A percentile compares a stretch with the other conserved stretches of the same genome.
Conservation (phyloP, 2,329 filamentous ascomycete species). For the Tolypocladium tropicale region DNA sequence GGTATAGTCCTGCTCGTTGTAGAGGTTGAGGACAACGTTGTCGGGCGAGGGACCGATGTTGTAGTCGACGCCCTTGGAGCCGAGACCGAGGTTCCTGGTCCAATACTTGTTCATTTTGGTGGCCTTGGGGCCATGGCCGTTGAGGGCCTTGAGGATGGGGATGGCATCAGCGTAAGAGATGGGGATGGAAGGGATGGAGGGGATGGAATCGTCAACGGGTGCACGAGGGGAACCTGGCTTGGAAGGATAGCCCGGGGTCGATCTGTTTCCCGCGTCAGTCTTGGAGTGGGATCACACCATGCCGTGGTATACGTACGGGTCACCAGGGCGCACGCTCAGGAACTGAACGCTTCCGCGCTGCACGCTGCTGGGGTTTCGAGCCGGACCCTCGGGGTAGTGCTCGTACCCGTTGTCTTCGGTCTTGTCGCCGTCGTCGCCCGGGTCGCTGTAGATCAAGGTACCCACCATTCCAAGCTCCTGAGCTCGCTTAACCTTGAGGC, state of each 20-base stretch:
- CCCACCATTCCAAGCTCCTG: conserved; percentile 86
- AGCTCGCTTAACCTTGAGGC: conserved; percentile 85
- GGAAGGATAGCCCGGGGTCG: conserved; percentile 87
- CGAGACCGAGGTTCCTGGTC: conserved; percentile 59
- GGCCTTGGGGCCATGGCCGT: conserved; percentile 74
- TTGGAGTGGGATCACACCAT: no score
- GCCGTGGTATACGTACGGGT: conserved; percentile 42
- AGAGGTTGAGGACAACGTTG: conserved; percentile 57
- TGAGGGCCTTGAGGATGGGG: conserved; percentile 80
- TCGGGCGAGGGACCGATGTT: conserved; percentile 76
- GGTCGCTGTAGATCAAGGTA: conserved; percentile 76
- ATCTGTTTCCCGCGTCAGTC: conserved; percentile 26
- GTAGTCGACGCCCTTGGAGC: conserved; percentile 74
- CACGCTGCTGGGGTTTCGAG: conserved; percentile 77
- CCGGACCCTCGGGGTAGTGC: conserved; percentile 76
- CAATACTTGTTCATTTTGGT: conserved; percentile 64
- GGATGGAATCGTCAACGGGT: conserved; percentile 59
- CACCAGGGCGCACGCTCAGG: conserved; percentile 56
- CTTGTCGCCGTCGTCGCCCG: conserved; percentile 74
- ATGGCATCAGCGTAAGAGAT: conserved; percentile 83
- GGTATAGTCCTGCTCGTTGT: conserved; percentile 72
- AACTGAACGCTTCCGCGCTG: conserved; percentile 84
- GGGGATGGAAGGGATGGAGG: conserved; percentile 81
- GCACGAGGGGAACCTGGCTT: conserved; percentile 77
- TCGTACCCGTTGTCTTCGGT: conserved; percentile 74